A percentile compares a stretch with the other conserved stretches of the same genome.
Conservation (phyloP, 345 rosid species). For the Acer campestre region DNA sequence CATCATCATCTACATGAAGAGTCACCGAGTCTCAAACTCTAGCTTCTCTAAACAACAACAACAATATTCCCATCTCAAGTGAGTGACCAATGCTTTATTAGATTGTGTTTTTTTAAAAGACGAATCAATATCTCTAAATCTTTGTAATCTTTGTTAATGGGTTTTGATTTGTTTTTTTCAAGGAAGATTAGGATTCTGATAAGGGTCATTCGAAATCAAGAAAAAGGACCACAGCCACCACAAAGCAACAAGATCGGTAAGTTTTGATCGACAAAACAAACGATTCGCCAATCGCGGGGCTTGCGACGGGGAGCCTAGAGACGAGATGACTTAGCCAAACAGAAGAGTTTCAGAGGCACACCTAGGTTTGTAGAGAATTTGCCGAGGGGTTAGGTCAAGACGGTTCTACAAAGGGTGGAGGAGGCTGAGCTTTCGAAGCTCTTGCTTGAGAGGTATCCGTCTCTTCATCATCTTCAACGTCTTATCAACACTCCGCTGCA, state of each 20-base stretch:
- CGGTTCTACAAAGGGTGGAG: constrained; percentile 74
- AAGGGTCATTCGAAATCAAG: constrained; percentile 39
- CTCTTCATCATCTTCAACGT: constrained; percentile 33
- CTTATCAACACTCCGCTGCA: constrained; percentile 51
- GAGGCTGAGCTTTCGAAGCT: constrained; percentile 57
- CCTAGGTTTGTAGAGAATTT: constrained; percentile 94
- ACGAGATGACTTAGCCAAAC: constrained; percentile 50
- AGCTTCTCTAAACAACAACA: constrained; percentile 25
- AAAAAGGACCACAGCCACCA: constrained; percentile 24
- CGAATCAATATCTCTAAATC: too few species aligned
- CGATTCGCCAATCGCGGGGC: constrained; percentile 83
- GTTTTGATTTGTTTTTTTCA: constrained; percentile 17
- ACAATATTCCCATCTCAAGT: constrained; percentile 43
- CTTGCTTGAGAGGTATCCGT: constrained; percentile 43
- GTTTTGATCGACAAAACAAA: constrained; percentile 80
- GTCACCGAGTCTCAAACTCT: constrained; percentile 57
- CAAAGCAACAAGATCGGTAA: constrained; percentile 49
- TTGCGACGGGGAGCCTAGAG: constrained; percentile 51
- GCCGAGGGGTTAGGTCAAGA: constrained; percentile 78
- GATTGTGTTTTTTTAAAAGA: too few species aligned
- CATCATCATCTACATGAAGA: constrained; percentile 21
- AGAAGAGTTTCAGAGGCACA: constrained; percentile 37
- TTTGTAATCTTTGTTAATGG: not conserved
- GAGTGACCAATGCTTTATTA: constrained; percentile 14
- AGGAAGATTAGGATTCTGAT: constrained; percentile 50